Base-by-base conservation (phyloP, 2,329 filamentous ascomycete species). In the Exutisphaerella laricina region DNA sequence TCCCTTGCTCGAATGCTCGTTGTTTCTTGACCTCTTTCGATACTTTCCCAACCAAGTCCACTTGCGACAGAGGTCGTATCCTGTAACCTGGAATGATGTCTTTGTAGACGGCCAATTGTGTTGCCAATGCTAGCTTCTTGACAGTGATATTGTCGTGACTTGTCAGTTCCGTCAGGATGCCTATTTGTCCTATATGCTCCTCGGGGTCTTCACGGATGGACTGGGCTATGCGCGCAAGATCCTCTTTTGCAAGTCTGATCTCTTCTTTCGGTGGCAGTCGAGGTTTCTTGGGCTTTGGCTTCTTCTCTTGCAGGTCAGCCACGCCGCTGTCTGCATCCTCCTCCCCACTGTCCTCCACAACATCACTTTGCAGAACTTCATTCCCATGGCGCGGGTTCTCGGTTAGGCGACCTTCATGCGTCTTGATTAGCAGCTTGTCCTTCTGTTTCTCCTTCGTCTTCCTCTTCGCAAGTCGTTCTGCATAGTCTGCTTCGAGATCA, bases 71-170 rank as follows among this genome's bases (percentile, higher is more conserved):
- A 1, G 88, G 85, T 13, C 92, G 82, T 70, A 98, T 97, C 48
- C 92, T 78, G 64, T 98, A 98, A 16, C 92, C 92, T 0, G 92
- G 92, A 46, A 98, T 97, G 34, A 96, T 78, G 66, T 97, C 92
- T 64, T 90, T 95, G 73, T 90, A 98, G 9, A 97, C 80, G 0
- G 89, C 79, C 62, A 92, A 76, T 66, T 96, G 89, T 16, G 92
- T 88, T 35, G 83, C 85, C 51, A 98, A 70, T 5, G 85, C 82
- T 48, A 98, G 74, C 66, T 94, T 95, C 69, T 86, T 83, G 39
- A 98, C 82, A 2, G 84, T 81, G 10, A 77, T 65, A 49, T 89
- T 80, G 10, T 73, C 72, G 5, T 84, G 83, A 41, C 81, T 73
- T 14, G 83, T 82, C 54, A 94, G 78, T 57, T 84, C 78, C 22